Conservation (phyloP, 2,329 filamentous ascomycete genomes). For the Blumeria hordei region DNA sequence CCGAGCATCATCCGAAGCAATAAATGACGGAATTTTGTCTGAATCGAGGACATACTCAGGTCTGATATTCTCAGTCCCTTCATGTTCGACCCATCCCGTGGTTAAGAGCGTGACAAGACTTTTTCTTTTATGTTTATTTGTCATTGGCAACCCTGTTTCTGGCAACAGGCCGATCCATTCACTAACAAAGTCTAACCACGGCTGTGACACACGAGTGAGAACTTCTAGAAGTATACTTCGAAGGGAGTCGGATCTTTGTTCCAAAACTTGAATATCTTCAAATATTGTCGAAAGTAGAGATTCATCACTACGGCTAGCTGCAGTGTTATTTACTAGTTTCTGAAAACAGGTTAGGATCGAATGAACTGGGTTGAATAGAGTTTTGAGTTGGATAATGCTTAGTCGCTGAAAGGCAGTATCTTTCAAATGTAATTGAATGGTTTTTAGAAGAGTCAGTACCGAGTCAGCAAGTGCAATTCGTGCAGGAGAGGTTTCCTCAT, state of each 20-base stretch:
- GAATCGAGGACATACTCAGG: slow-evolving; percentile 38
- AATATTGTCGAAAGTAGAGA: slow-evolving; percentile 37
- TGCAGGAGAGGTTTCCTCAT: slow-evolving; percentile 9
- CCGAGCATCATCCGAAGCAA: slow-evolving; percentile 42
- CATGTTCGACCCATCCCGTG: slow-evolving; percentile 30
- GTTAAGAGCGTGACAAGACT: slow-evolving; percentile 36
- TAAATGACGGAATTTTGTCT: slow-evolving; percentile 44
- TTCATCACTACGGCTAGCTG: slow-evolving; percentile 26
- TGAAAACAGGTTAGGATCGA: slow-evolving; percentile 14
- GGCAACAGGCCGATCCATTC: slow-evolving; percentile 50
- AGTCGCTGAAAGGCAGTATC: slow-evolving; percentile 7
- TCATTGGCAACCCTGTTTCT: slow-evolving; percentile 29
- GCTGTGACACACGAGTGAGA: slow-evolving; percentile 33
- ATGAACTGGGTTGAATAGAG: slow-evolving; percentile 13
- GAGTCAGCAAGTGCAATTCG: slow-evolving; percentile 15
- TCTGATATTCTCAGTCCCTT: slow-evolving; percentile 30
- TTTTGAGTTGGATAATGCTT: slow-evolving; percentile 15
- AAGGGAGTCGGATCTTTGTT: slow-evolving; percentile 36
- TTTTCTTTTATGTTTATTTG: slow-evolving; percentile 23
- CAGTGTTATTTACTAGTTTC: slow-evolving; percentile 10
- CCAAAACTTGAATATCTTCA: slow-evolving; percentile 33
- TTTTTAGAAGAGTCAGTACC: slow-evolving; percentile 17
- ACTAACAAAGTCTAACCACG: slow-evolving; percentile 42
- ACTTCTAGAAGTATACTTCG: slow-evolving; percentile 42
- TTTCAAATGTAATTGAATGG: slow-evolving; percentile 13